Evolutionary conservation across 2,329 filamentous ascomycete species (phyloP).

Genomic region (Ophiostoma tasmaniense): DNA sequence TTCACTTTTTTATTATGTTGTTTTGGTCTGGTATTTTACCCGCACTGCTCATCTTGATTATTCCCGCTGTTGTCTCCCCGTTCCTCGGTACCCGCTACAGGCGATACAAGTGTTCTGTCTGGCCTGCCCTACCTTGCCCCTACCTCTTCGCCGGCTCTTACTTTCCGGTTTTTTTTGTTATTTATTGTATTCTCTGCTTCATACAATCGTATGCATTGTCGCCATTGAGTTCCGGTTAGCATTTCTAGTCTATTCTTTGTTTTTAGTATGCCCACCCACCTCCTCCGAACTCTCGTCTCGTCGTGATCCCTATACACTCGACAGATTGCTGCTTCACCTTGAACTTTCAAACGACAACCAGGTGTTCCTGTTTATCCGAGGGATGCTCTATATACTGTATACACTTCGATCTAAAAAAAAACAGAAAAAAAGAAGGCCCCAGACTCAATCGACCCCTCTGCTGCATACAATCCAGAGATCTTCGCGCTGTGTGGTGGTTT

Average conservation of each 20-base stretch:
- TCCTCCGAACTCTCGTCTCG: background rate
- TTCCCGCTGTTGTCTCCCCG: slow-evolving; percentile 21
- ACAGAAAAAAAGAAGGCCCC: background rate
- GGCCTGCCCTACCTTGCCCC: no score
- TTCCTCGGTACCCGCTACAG: background rate
- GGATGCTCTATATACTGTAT: background rate
- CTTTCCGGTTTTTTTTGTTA: background rate
- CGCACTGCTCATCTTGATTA: background rate
- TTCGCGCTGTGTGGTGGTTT: slow-evolving; percentile 33
- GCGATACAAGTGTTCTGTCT: background rate
- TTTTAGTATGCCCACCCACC: background rate
- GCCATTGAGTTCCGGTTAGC: background rate
- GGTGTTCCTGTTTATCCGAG: background rate
- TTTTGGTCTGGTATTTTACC: background rate
- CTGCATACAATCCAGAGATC: slow-evolving; percentile 32
- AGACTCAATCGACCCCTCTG: slow-evolving; percentile 21
- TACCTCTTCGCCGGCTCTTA: background rate
- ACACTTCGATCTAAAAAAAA: background rate
- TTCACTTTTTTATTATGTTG: background rate
- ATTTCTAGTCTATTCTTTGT: background rate
- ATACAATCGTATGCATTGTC: background rate
- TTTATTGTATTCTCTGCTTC: background rate
- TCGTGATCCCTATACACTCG: background rate
- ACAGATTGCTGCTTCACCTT: background rate
- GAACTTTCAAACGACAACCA: background rate